Conservation (phyloP, 2,329 filamentous ascomycete genomes). For the Emmonsiellopsis sp. region DNA sequence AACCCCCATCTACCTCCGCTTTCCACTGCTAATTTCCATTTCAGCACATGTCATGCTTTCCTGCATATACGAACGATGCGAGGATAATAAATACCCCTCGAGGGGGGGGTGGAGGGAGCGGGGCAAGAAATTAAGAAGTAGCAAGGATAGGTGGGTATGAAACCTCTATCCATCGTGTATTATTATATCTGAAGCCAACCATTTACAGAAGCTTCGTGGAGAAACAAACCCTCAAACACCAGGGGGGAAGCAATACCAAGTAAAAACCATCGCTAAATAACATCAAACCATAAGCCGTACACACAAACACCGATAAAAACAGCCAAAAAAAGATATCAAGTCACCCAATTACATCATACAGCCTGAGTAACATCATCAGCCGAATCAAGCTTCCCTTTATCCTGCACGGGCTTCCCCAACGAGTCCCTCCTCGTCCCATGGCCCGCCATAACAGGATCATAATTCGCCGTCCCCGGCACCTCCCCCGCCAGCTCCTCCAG, state of each 20-base stretch:
- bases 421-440: not conserved
- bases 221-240: too few species aligned
- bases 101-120: too few species aligned
- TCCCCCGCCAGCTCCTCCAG: slow-evolving; percentile 54
- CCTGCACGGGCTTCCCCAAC: not conserved
- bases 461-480: not conserved
- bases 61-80: too few species aligned
- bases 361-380: not conserved
- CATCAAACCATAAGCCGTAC: not conserved
- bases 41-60: not conserved
- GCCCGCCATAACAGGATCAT: not conserved
- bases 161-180: too few species aligned
- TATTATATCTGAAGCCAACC: too few species aligned
- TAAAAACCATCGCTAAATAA: not conserved
- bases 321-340: not conserved
- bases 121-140: too few species aligned
- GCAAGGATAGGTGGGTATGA: too few species aligned
- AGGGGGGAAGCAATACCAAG: not conserved
- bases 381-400: not conserved
- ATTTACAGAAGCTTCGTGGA: too few species aligned
- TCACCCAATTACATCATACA: not conserved
- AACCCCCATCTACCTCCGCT: not conserved
- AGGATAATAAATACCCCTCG: too few species aligned
- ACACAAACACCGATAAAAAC: not conserved
- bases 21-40: not conserved